phyloP scores from a whole-genome alignment of 208 protist species.

The Leishmania turanica region DNA sequence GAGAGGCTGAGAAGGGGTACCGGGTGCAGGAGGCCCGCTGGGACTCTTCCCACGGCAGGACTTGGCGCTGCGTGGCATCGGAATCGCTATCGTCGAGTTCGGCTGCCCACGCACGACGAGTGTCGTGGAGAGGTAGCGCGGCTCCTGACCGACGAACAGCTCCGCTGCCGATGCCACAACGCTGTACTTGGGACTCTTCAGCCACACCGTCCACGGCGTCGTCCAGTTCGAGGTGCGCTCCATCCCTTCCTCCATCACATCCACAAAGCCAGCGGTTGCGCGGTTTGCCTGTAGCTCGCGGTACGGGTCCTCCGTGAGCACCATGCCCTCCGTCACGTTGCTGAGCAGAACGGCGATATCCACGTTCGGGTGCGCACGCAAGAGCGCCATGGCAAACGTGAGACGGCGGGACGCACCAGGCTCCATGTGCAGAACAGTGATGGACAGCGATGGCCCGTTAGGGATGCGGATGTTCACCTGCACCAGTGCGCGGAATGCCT shows the following conservation, averaged over 20 bases:
- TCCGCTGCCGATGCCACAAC: constrained; percentile 40
- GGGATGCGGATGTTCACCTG: constrained; percentile 52
- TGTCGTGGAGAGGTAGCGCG: constrained; percentile 40
- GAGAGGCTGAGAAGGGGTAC: constrained; percentile 43
- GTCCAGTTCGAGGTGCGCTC: constrained; percentile 41
- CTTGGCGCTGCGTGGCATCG: constrained; percentile 84
- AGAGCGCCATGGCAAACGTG: constrained; percentile 37
- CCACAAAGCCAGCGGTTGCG: constrained; percentile 52
- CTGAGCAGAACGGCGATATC: constrained; percentile 57
- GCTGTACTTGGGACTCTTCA: constrained; percentile 70
- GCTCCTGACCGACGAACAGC: constrained; percentile 39
- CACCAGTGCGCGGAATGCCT: constrained; percentile 38
- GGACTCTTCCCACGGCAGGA: constrained; percentile 61
- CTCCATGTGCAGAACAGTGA: constrained; percentile 65
- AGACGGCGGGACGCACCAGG: constrained; percentile 39
- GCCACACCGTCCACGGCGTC: constrained; percentile 68
- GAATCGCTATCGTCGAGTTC: constrained; percentile 70
- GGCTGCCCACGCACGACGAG: constrained; percentile 40
- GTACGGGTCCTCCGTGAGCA: constrained; percentile 40
- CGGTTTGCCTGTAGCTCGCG: constrained; percentile 53
- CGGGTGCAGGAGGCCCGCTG: constrained; percentile 23
- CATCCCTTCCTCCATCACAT: constrained; percentile 66
- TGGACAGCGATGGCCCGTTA: constrained; percentile 40
- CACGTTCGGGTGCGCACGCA: constrained; percentile 40
- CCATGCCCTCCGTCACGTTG: constrained; percentile 62